Evolutionary conservation across 495 filamentous ascomycete species (phyloP).

Genomic region (Hypoxylon subgilvum): DNA sequence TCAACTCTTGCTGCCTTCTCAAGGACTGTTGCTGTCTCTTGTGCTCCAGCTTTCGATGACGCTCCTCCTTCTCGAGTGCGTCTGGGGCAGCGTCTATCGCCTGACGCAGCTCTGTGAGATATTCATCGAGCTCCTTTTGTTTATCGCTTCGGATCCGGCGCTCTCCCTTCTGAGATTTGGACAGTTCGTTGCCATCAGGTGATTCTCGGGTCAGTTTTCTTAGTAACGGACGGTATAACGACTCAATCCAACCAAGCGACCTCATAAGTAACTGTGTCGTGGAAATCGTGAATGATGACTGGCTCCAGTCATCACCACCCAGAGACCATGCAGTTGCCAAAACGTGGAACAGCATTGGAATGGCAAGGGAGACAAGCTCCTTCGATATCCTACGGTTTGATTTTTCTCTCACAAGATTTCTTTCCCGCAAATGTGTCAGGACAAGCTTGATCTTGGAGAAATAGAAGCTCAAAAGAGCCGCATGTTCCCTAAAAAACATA

Average conservation of each 20-base stretch:
- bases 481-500: slow-evolving; percentile 26
- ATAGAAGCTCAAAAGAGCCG: slow-evolving; percentile 31
- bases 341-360: slow-evolving; percentile 38
- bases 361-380: slow-evolving; percentile 21
- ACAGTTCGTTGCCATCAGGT: neutral
- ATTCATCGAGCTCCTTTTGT: slow-evolving; percentile 22
- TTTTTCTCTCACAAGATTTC: neutral
- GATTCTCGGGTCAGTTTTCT: slow-evolving; percentile 1
- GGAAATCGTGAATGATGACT: slow-evolving; percentile 27
- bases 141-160: neutral
- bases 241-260: slow-evolving; percentile 24
- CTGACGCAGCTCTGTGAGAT: slow-evolving; percentile 14
- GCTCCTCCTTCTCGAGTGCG: slow-evolving; percentile 15
- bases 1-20: slow-evolving; percentile 20
- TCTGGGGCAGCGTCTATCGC: slow-evolving; percentile 10
- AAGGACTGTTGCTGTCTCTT: neutral
- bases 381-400: slow-evolving; percentile 3
- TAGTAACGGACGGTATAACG: slow-evolving; percentile 28
- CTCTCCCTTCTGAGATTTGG: neutral
- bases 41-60: slow-evolving; percentile 6
- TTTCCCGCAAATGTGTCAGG: slow-evolving; percentile 25
- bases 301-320: slow-evolving; percentile 22
- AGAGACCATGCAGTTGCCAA: slow-evolving; percentile 29
- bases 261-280: slow-evolving; percentile 31
- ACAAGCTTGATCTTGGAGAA: slow-evolving; percentile 30